Base-by-base conservation (phyloP, 2,329 filamentous ascomycete genomes). In the Taxawa tesnikishii region DNA sequence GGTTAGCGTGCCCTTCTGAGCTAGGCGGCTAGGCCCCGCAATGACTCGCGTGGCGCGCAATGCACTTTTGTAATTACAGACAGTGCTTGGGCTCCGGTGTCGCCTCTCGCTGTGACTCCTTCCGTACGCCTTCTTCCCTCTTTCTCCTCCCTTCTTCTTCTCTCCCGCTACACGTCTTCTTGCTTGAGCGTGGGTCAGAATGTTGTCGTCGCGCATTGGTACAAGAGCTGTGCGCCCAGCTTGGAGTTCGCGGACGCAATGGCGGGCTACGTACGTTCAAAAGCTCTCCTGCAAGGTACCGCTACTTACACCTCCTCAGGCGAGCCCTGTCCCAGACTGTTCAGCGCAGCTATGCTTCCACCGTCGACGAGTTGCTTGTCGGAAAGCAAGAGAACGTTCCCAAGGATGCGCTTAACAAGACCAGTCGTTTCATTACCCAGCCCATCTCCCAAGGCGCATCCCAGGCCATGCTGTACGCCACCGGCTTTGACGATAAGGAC, bases 381-480 rank as follows among this genome's bases (percentile, higher is more conserved):
- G 33, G 34, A 6, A 25, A 32, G 15, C 24, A 25, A 13, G 33
- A 28, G 15, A 15, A 27, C 9, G 19, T 32, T 15, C 29, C 34
- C 30, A 34, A 38, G 21, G 38, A 33, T 27, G 36, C 32, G 47
- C 73, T 94, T 56, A 98, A 98, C 70, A 83, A 75, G 57, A 68
- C 88, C 54, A 94, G 87, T 39, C 66, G 75, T 39, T 59, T 67
- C 54, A 88, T 98, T 64, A 98, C 90, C 15, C 87, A 96, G 63
- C 88, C 87, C 54, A 96, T 94, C 66, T 90, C 88, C 19, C 90
- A 98, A 66, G 90, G 90, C 46, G 90, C 92, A 34, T 96, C 90
- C 26, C 90, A 98, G 66, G 90, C 92, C 43, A 98, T 98, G 92
- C 70, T 98, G 36, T 98, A 94, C 67, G 90, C 83, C 45, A 94